Base-by-base conservation (phyloP, 257 asterid species). In the Solanum chilense region DNA sequence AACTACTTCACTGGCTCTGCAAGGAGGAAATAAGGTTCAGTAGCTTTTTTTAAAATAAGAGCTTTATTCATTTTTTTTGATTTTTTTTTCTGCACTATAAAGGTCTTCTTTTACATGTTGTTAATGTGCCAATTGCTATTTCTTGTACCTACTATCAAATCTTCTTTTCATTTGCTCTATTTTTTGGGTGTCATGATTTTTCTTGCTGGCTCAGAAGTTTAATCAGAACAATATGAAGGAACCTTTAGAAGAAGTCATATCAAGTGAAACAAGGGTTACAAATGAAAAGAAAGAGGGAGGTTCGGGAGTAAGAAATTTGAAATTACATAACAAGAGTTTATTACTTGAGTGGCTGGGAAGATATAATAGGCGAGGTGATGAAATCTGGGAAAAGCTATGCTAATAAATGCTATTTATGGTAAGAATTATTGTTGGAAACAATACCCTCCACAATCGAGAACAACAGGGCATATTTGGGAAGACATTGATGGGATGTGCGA, bases 21-120 rank as follows among this genome's bases (percentile, higher is more conserved):
- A 89, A 93, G 91, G 99, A 97, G 93, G 99, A 97, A 92, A 91
- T 94, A 89, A 93, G 98, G 99, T 95, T 87, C 91, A 68, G 49
- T n/a, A 29, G 35, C 16, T 78, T 27, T 78, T 78, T 78, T 47
- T 45, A 16, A 8, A 8, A 78, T 78, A 78, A 58, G 37, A 21
- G 60, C 35, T 18, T n/a, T 64, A 23, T 41, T 73, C 49, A 35
- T n/a, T 88, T 71, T 71, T 45, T 31, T 42, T 3, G 44, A 5
- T 18, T 45, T 80, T 27, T 45, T 45, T 80, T 80, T 47, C 27
- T 80, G 44, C 16, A 27, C 27, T 80, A 80, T 10, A 18, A 80
- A 45, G 27, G 85, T 47, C 68, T 47, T 41, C 25, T 80, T 80
- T 47, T 16, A 18, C 44, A 5, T 16, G 85, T 80, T 80, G 66